phyloP scores from a whole-genome alignment of 805 yeast species.

The Starmerella sirachaensis region DNA sequence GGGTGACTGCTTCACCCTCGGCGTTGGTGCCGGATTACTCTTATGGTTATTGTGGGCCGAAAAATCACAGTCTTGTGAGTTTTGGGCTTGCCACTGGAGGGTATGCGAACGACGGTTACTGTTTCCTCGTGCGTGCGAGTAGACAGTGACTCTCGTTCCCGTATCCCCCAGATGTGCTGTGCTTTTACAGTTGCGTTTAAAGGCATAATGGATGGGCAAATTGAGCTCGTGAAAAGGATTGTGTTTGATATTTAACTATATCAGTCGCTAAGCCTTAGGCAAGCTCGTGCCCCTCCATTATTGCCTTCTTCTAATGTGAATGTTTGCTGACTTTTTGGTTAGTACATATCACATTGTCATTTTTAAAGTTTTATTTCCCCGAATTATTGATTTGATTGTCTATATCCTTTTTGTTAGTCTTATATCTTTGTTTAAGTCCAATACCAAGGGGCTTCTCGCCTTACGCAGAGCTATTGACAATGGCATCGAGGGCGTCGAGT shows the following conservation, averaged over 20 bases:
- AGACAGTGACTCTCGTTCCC: constrained; percentile 8
- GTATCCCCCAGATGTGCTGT: constrained; percentile 17
- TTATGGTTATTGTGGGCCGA: constrained; percentile 11
- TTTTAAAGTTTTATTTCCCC: too few relatives aligned
- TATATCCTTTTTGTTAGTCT: too few relatives aligned
- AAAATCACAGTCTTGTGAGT: neutral
- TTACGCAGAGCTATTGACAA: neutral
- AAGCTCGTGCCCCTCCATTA: neutral
- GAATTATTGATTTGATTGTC: too few relatives aligned
- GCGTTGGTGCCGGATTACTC: constrained; percentile 14
- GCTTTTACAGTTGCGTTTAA: constrained; percentile 7
- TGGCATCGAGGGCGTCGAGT: constrained; percentile 29
- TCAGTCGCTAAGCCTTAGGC: constrained; percentile 9
- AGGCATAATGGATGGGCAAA: too few relatives aligned
- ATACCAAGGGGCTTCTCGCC: neutral
- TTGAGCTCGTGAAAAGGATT: constrained; percentile 11
- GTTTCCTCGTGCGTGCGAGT: constrained; percentile 8
- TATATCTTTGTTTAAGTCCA: neutral
- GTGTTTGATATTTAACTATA: neutral
- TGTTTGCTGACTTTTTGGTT: neutral
- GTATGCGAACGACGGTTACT: constrained; percentile 9
- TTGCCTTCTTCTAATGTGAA: neutral
- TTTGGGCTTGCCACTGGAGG: constrained; percentile 9
- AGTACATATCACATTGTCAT: neutral
- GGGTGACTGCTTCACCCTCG: constrained; percentile 18